These are phyloP conservation scores for Castanea crenata DNA, from an alignment of 306 rosid species.

Conservation along the genomic window DNA sequence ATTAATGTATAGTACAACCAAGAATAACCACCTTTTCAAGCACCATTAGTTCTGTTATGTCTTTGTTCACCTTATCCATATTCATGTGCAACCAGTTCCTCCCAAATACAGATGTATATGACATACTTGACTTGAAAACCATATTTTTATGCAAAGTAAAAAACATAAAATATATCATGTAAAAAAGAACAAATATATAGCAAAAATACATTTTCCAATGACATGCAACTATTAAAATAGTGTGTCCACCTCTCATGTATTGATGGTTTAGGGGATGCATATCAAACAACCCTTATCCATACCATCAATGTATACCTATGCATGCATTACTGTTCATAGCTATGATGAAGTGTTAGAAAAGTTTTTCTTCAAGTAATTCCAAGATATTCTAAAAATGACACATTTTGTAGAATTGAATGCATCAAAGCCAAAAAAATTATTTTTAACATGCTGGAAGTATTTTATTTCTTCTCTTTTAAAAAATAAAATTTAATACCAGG, in stretches of 20 bases:
- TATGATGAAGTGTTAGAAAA: not conserved
- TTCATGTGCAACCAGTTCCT: not conserved
- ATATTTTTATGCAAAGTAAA: not conserved
- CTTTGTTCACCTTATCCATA: not conserved
- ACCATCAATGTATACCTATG: not conserved
- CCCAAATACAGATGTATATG: not conserved
- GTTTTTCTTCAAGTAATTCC: not conserved
- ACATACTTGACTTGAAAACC: not conserved
- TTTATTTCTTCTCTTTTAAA: not conserved
- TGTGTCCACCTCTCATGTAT: not conserved
- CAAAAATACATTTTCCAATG: not conserved
- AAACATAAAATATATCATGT: not conserved
- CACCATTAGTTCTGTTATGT: not conserved
- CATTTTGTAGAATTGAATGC: not conserved
- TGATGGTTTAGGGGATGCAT: not conserved
- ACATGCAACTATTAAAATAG: not conserved
- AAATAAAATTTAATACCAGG: not conserved
- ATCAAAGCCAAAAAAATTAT: not conserved
- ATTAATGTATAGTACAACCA: not conserved
- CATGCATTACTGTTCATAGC: not conserved
- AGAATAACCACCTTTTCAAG: not conserved
- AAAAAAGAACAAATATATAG: not conserved
- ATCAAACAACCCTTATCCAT: not conserved
- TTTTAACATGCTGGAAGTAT: not conserved
- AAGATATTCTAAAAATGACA: not conserved